These are phyloP conservation scores for Phanerodontia chrysosporium DNA, from an alignment of 768 basidiomycete species.

Conservation along the genomic window DNA sequence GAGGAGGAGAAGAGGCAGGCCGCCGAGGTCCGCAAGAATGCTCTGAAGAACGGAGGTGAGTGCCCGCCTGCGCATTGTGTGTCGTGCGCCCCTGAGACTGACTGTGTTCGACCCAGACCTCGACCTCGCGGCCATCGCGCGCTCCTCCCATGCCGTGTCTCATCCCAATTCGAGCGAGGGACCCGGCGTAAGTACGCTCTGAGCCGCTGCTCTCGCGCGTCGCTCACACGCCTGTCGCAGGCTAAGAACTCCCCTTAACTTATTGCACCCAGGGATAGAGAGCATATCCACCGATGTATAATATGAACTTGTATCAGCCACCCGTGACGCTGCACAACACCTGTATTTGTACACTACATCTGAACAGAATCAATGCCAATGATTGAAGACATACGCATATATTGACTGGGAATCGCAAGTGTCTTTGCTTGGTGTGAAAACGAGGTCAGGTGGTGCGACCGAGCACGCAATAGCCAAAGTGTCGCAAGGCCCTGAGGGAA, in stretches of 20 bases:
- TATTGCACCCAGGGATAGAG: not conserved
- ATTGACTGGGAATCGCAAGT: no score
- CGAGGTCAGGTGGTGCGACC: not conserved
- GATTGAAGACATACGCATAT: not conserved
- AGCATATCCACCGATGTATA: not conserved
- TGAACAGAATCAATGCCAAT: not conserved
- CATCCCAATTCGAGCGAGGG: no score
- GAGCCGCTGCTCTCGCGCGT: not conserved
- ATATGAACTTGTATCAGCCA: no score
- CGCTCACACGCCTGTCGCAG: not conserved
- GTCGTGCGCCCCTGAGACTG: not conserved
- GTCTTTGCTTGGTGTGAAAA: not conserved
- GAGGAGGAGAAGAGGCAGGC: constrained; percentile 67
- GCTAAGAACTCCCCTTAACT: not conserved
- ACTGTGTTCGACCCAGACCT: constrained; percentile 23
- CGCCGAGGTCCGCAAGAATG: constrained; percentile 66
- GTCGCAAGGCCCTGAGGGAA: not conserved
- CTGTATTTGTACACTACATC: not conserved
- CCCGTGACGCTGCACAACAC: not conserved
- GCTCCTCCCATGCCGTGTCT: constrained; percentile 72
- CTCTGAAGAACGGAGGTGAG: constrained; percentile 56
- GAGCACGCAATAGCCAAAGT: not conserved
- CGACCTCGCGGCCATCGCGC: constrained; percentile 77
- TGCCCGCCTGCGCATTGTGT: not conserved
- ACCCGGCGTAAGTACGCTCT: not conserved